Evolutionary conservation across 129 eudicot genomes (phyloP).

Genomic region (Calendula officinalis): DNA sequence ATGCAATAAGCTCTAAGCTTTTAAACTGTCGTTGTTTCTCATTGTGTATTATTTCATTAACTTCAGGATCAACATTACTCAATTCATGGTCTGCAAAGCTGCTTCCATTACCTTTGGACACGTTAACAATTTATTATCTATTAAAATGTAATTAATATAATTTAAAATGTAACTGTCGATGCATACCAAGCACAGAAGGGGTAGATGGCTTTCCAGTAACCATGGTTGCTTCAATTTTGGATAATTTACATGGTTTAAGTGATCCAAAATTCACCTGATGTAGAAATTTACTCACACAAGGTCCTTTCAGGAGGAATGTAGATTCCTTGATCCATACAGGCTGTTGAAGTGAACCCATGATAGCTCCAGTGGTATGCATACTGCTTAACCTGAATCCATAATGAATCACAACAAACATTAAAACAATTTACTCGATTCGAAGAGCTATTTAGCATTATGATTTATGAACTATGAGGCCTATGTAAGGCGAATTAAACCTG

Average conservation of each 20-base stretch:
- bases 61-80: constrained; percentile 77
- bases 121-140: not conserved
- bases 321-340: constrained; percentile 47
- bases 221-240: constrained; percentile 50
- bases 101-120: constrained; percentile 43
- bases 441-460: constrained; percentile 4
- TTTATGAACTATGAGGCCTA: not conserved
- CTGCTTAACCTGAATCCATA: constrained; percentile 19
- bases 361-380: constrained; percentile 66
- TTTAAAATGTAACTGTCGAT: no score
- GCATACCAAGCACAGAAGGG: constrained; percentile 30
- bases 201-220: constrained; percentile 59
- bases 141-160: not conserved
- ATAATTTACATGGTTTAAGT: constrained; percentile 46
- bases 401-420: constrained; percentile 6
- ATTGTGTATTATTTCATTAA: constrained; percentile 57
- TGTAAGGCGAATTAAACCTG: not conserved
- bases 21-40: constrained; percentile 88
- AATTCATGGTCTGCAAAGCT: constrained; percentile 61
- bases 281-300: constrained; percentile 23
- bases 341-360: constrained; percentile 65
- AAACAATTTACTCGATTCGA: not conserved
- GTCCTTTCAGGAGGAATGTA: constrained; percentile 41
- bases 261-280: constrained; percentile 39
- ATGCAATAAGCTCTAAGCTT: constrained; percentile 92